Percentiles rank a stretch among this genome's conserved stretches.
phyloP scores from a whole-genome alignment of 108 stramenopile genomes.

The Cyclotella baltica region DNA sequence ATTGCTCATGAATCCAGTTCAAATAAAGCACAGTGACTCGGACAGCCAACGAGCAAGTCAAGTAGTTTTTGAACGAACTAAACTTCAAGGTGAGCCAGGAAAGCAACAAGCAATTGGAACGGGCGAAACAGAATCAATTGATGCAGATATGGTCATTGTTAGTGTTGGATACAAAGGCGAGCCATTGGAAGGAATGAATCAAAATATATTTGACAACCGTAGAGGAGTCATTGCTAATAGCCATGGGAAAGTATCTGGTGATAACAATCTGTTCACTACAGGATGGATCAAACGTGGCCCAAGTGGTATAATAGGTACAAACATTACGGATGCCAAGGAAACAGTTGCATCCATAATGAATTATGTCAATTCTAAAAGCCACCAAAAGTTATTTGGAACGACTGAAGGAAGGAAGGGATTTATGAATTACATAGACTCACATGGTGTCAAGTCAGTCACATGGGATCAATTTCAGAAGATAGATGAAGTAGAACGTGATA shows the following conservation, averaged over 20 bases:
- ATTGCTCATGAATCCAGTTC: slow-evolving; percentile 86
- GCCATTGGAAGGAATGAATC: slow-evolving; percentile 78
- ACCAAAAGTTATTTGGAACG: background rate
- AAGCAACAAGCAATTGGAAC: slow-evolving; percentile 80
- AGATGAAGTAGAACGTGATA: slow-evolving; percentile 57
- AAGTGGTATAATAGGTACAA: slow-evolving; percentile 97
- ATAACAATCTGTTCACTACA: slow-evolving; percentile 84
- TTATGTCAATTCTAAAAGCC: slow-evolving; percentile 29
- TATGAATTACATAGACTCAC: slow-evolving; percentile 41
- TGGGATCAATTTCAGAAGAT: slow-evolving; percentile 76
- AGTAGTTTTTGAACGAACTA: slow-evolving; percentile 83
- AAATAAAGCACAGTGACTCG: slow-evolving; percentile 54
- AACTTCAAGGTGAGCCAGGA: slow-evolving; percentile 79
- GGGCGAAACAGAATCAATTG: slow-evolving; percentile 67
- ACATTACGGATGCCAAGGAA: slow-evolving; percentile 91
- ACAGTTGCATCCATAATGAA: slow-evolving; percentile 88
- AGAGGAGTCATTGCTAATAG: slow-evolving; percentile 68
- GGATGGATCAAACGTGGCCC: slow-evolving; percentile 99
- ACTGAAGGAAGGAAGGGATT: slow-evolving; percentile 25
- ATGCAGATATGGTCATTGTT: slow-evolving; percentile 68
- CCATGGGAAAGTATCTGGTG: slow-evolving; percentile 74
- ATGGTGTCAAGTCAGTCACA: slow-evolving; percentile 45
- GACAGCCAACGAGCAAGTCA: slow-evolving; percentile 52
- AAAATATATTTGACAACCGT: slow-evolving; percentile 66
- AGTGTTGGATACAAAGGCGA: slow-evolving; percentile 95